Evolutionary conservation across 208 protist species (phyloP).

Genomic region (Phytomonas francai): DNA sequence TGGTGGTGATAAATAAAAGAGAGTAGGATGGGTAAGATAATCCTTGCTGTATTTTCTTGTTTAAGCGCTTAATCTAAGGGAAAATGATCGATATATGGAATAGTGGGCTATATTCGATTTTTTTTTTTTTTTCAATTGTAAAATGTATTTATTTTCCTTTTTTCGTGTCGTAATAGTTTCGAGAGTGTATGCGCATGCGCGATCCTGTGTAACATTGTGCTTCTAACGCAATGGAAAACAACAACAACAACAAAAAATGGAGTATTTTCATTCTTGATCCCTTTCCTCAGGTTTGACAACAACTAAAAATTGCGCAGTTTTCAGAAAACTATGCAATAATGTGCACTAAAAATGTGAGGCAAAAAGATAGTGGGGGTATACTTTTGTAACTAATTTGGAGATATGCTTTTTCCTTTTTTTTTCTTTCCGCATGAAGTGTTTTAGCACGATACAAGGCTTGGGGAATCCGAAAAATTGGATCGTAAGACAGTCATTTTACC

Average conservation of each 20-base stretch:
- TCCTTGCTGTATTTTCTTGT: conserved; percentile 9
- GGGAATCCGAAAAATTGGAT: not conserved
- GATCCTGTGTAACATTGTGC: not conserved
- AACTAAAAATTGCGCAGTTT: not conserved
- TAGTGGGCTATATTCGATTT: not conserved
- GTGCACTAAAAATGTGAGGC: not conserved
- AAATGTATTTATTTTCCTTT: conserved; percentile 8
- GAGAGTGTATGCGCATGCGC: conserved; percentile 1
- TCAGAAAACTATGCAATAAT: not conserved
- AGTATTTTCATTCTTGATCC: not conserved
- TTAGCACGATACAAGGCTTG: not conserved
- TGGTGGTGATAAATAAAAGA: not conserved
- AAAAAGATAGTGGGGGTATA: not conserved
- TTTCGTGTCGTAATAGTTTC: not conserved
- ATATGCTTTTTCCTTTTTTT: conserved; percentile 15
- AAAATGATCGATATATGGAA: conserved; percentile 15
- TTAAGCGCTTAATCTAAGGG: not conserved
- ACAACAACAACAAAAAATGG: conserved; percentile 1
- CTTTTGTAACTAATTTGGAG: not conserved
- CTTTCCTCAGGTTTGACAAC: not conserved
- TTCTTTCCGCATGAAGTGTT: not conserved
- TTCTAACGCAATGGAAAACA: not conserved
- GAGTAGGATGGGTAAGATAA: not conserved
- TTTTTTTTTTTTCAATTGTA: conserved; percentile 9
- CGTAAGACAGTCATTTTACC: not conserved